Evolutionary conservation across 495 filamentous ascomycete genomes (phyloP).

Genomic region (Aspergillus indologenus): DNA sequence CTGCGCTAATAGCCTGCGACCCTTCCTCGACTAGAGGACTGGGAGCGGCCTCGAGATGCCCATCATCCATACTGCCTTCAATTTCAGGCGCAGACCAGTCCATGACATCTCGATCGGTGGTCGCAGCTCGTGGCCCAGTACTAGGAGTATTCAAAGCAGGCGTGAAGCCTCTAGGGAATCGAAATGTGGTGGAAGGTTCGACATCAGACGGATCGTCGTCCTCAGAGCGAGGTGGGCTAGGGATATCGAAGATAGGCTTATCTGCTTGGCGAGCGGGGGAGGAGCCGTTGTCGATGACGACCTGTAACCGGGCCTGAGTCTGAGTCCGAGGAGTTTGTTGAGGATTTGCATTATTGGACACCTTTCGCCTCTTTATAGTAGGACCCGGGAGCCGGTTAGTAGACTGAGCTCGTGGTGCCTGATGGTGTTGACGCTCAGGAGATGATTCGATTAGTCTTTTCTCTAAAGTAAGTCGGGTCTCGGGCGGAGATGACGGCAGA

Average conservation of each 20-base stretch:
- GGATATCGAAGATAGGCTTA: constrained; percentile 29
- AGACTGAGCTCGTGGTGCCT: constrained; percentile 5
- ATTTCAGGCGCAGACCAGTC: constrained; percentile 16
- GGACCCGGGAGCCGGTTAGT: neutral
- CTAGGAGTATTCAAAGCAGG: constrained; percentile 34
- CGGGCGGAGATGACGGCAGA: constrained; percentile 22
- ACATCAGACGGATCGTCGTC: constrained; percentile 25
- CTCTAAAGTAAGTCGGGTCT: constrained; percentile 6
- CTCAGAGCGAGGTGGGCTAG: constrained; percentile 40
- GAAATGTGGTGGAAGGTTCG: constrained; percentile 30
- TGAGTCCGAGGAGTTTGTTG: constrained; percentile 9
- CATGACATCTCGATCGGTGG: constrained; percentile 6
- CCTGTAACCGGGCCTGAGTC: constrained; percentile 17
- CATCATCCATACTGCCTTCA: constrained; percentile 22
- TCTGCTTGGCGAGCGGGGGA: constrained; percentile 11
- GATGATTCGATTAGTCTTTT: neutral
- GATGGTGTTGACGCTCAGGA: neutral
- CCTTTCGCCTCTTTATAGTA: constrained; percentile 34
- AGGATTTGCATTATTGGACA: constrained; percentile 24
- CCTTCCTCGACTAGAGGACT: constrained; percentile 12
- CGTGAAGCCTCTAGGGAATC: constrained; percentile 38
- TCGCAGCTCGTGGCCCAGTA: constrained; percentile 24
- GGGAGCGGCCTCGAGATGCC: constrained; percentile 20
- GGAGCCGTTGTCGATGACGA: constrained; percentile 28
- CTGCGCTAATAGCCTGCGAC: neutral